Conservation (phyloP, 495 filamentous ascomycete species). For the Lichenothelia convexa region DNA sequence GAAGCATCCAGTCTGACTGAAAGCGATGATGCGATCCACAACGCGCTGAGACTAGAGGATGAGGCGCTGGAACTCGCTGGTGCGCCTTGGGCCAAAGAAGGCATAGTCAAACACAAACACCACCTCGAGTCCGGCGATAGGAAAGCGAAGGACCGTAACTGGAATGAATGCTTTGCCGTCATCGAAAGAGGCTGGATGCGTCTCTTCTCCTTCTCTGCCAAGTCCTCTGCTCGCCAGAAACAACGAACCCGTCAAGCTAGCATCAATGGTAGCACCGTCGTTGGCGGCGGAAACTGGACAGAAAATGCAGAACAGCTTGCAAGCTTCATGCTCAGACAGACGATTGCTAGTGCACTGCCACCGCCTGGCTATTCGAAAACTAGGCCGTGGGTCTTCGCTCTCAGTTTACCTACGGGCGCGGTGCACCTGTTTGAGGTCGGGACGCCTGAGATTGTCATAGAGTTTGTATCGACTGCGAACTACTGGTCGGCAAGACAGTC, state of each 20-base stretch:
- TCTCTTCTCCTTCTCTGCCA: constrained; percentile 73
- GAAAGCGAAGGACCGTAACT: constrained; percentile 78
- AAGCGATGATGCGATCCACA: constrained; percentile 25
- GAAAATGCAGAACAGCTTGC: constrained; percentile 79
- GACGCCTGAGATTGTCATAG: constrained; percentile 81
- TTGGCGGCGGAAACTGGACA: constrained; percentile 93
- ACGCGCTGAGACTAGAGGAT: constrained; percentile 68
- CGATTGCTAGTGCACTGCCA: constrained; percentile 77
- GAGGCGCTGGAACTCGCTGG: constrained; percentile 78
- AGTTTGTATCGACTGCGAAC: constrained; percentile 88
- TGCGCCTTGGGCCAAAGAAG: constrained; percentile 95
- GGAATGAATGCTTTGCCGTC: constrained; percentile 94
- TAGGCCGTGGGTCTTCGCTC: constrained; percentile 82
- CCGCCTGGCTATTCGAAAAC: constrained; percentile 83
- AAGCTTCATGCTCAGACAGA: constrained; percentile 76
- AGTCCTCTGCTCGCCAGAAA: constrained; percentile 18
- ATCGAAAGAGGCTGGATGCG: constrained; percentile 92
- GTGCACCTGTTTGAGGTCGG: constrained; percentile 96
- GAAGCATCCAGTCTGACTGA: constrained; percentile 27
- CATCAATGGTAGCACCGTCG: constrained; percentile 39
- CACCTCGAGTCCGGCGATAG: constrained; percentile 80
- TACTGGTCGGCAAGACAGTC: constrained; percentile 93
- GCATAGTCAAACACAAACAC: constrained; percentile 88
- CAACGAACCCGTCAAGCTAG: constrained; percentile 12
- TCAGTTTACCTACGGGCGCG: constrained; percentile 81